Evolutionary conservation across 2,329 filamentous ascomycete genomes (phyloP), one percentile per base, ranked within the genome.

Genomic region (Diaporthe batatas): DNA sequence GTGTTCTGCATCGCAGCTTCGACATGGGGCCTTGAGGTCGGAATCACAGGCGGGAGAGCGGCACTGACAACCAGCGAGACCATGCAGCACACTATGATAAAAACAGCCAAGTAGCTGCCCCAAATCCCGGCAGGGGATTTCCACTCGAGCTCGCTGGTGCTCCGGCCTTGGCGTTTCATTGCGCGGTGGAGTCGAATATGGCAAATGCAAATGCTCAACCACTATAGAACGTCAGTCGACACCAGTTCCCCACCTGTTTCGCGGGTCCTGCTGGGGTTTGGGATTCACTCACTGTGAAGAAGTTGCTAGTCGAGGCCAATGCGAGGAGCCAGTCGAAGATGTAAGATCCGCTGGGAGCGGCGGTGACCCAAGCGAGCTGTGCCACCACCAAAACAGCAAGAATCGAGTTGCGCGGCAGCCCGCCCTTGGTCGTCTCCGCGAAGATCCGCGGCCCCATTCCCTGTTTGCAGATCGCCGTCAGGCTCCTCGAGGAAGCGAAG

Each of bases 291-390:
- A 74, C 73, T 58, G 85, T 86, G 74, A 88, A 83, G 72, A 86
- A 80, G 59, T 83, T 84, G 36, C 84, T 82, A 21, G 86, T 82
- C 2, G 85, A 84, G 53, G 83, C 83, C 10, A 97, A 78, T 64
- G 85, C 85, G 59, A 85, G 80, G 67, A 87, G 80, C 85, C 85
- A 87, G 51, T 81, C 77, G 76, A 87, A 87, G 54, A 86, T 81
- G 11, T 77, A 77, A 16, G 79, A 78, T 5, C 84, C 82, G 34
- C 79, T 76, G 7, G 76, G 79, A 1, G 81, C 81, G 39, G 81
- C 79, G 64, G 81, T 84, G 79, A 87, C 79, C 75, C 85, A 86
- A 3, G 85, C 83, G 34, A 88, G 77, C 6, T 84, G 78, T 2
- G 78, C 64, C 39, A 86, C 81, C 59, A 83, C 83, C 72, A 81